Evolutionary conservation across 768 basidiomycete genomes (phyloP).

Genomic region (Serpula lacrymans): DNA sequence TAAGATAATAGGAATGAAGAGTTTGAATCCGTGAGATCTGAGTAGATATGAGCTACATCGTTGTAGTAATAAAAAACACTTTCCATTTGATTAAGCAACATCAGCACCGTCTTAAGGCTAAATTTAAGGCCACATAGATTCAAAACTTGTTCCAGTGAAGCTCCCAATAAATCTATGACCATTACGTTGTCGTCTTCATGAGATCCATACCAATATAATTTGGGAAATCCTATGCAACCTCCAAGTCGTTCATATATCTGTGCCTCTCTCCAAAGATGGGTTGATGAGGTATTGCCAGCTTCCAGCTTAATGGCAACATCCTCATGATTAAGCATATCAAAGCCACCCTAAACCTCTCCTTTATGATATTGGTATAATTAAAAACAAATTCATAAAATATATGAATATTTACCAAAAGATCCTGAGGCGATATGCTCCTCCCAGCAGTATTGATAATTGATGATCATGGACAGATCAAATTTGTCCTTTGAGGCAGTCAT

Average conservation of each 20-base stretch:
- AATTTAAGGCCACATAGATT: constrained; percentile 15
- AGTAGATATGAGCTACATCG: neutral
- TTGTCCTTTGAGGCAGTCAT: too few species aligned
- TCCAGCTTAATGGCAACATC: constrained; percentile 16
- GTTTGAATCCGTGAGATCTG: neutral
- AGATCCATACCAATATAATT: constrained; percentile 10
- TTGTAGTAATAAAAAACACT: neutral
- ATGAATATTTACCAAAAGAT: too few species aligned
- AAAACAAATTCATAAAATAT: too few species aligned
- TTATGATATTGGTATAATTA: too few species aligned
- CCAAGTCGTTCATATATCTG: constrained; percentile 14
- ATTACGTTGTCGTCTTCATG: constrained; percentile 10
- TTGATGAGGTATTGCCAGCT: neutral
- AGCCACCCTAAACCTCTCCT: constrained; percentile 6
- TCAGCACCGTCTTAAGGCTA: constrained; percentile 16
- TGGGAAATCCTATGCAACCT: constrained; percentile 10
- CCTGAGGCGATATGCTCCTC: too few species aligned
- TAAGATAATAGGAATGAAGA: constrained; percentile 8
- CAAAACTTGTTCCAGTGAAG: constrained; percentile 10
- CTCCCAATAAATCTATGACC: constrained; percentile 20
- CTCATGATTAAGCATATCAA: constrained; percentile 8
- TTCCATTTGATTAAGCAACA: constrained; percentile 23
- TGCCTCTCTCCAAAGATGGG: constrained; percentile 11
- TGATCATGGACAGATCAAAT: too few species aligned
- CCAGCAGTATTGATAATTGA: too few species aligned